Base-by-base conservation (phyloP, 768 basidiomycete genomes). In the Russula sp. region DNA sequence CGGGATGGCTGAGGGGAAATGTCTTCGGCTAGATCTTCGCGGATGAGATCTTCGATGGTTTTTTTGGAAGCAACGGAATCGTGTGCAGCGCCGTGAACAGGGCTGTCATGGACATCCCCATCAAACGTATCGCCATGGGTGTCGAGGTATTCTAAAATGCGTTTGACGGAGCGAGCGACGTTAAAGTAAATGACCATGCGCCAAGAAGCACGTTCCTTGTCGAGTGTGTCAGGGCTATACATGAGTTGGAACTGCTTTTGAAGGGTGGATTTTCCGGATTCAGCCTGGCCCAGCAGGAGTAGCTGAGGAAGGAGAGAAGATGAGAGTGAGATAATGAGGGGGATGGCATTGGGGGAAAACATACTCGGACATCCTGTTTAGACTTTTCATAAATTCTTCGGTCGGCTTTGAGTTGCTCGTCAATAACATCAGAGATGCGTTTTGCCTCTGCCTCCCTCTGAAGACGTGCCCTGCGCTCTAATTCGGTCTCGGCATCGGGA, bases 201-300 rank as follows among this genome's bases (percentile, higher is more conserved):
- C 91, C 92, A 93, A 4, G 83, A 84, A 0, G 85, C 81, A 26
- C 88, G 84, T 75, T 89, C 87, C 57, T 79, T 76, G 50, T 92
- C 88, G 40, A 92, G 81, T 0, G 85, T 77, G 62, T 82, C 79
- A 3, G 88, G 90, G 63, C 82, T 84, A 74, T 90, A 90, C 84
- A 90, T 88, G 69, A 91, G 82, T 73, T 90, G 88, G 69, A 88
- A 89, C 71, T 88, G 88, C 72, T 89, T 89, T 74, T 88, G 87
- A 53, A 90, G 80, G 4, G 87, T 89, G 36, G 86, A 86, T 72
- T 90, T 89, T 69, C 87, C 88, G 53, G 86, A 89, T 77, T 90
- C 88, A 44, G 88, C 88, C 70, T 90, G 88, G 44, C 89, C 89
- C 46, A 90, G 80, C 61, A 91, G 79, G n/a, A 90, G 75, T 49